Base-by-base conservation (phyloP, 805 yeast genomes). In the Candida anglica region DNA sequence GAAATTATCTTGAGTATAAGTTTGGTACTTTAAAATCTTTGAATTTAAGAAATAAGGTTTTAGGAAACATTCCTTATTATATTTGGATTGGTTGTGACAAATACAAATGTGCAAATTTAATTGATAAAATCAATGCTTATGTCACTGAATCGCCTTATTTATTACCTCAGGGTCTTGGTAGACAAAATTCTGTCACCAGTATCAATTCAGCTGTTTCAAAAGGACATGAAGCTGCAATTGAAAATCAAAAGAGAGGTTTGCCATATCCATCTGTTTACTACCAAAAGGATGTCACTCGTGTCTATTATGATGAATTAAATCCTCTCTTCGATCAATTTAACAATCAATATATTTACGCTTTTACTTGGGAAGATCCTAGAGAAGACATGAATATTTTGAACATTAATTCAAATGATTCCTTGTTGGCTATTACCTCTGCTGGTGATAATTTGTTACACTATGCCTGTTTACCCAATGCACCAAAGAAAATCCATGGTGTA, bases 301-400 rank as follows among this genome's bases (percentile, higher is more conserved):
- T 84, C 27, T 85, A 78, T 60, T 85, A 79, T 48, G 87, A 85
- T 54, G 91, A 82, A 49, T 54, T 77, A 43, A 75, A 75, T 48
- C 77, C 81, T 6, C 72, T 73, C 44, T 81, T 81, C 52, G 73
- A 71, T 32, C 88, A 83, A 56, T 85, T 85, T 64, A 77, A 74
- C 39, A 72, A 82, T 50, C 88, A 85, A 60, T 85, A 83, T 56
- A 86, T 85, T 40, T 86, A 85, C 52, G 89, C 94, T 4, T 85
- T 85, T 58, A 85, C 94, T 5, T 85, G 95, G 95, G 95, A 85
- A 58, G 95, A 86, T 52, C 94, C 94, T 19, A 71, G 82, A 37
- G 93, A 83, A 60, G 95, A 85, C 61, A 74, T 76, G 40, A 69
- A 69, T 32, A 80, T 85, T 36, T 66, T 85, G 45, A 71, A 78